phyloP scores from a whole-genome alignment of 2,329 filamentous ascomycete species.

The Bipolaris gigantea region DNA sequence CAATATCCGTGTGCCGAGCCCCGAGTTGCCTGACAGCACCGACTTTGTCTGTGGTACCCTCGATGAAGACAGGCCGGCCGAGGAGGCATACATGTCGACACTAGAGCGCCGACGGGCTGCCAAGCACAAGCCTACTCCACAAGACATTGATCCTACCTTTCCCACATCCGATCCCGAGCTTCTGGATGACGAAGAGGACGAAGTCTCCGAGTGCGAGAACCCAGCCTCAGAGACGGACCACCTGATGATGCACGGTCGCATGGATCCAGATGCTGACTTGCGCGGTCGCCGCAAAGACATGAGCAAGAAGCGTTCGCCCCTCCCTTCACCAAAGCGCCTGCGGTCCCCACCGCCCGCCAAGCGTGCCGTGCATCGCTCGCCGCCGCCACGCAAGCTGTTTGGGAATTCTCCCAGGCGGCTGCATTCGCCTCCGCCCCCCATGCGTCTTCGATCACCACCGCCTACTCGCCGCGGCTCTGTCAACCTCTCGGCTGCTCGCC shows the following conservation, averaged over 20 bases:
- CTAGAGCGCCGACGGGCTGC: slow-evolving; percentile 78
- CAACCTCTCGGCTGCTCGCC: slow-evolving; percentile 32
- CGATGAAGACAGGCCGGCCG: slow-evolving; percentile 92
- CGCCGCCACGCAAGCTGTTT: slow-evolving; percentile 60
- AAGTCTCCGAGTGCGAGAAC: slow-evolving; percentile 40
- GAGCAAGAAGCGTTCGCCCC: slow-evolving; percentile 49
- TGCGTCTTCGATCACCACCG: slow-evolving; percentile 65
- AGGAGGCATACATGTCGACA: slow-evolving; percentile 87
- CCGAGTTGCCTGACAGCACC: slow-evolving; percentile 91
- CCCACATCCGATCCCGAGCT: slow-evolving; percentile 89
- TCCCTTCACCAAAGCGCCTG: slow-evolving; percentile 63
- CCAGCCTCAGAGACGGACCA: slow-evolving; percentile 60
- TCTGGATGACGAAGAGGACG: slow-evolving; percentile 71
- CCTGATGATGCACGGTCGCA: slow-evolving; percentile 70
- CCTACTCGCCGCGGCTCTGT: slow-evolving; percentile 56
- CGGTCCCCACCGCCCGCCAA: slow-evolving; percentile 55
- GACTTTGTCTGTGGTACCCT: slow-evolving; percentile 99
- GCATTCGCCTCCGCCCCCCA: slow-evolving; percentile 46
- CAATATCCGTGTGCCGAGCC: slow-evolving; percentile 66
- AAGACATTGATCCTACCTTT: slow-evolving; percentile 91
- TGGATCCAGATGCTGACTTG: slow-evolving; percentile 64
- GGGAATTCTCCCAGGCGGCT: slow-evolving; percentile 71
- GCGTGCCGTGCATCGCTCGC: slow-evolving; percentile 34
- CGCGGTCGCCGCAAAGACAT: slow-evolving; percentile 39
- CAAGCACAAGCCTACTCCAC: slow-evolving; percentile 82